Base-by-base conservation (phyloP, 2,329 filamentous ascomycete species). In the Clonostachys chloroleuca region DNA sequence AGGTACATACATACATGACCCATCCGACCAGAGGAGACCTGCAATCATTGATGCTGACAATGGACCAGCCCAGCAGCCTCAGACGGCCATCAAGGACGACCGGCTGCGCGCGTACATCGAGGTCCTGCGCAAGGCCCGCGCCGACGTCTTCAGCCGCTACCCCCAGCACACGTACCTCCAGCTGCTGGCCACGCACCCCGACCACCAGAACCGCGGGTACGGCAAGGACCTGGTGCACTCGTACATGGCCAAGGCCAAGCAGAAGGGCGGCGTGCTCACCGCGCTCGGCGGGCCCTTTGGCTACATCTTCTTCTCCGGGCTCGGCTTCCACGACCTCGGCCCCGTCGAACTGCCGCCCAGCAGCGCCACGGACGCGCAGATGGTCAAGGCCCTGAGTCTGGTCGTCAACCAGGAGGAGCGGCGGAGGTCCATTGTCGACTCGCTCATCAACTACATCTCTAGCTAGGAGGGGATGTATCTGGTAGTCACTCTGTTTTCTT, bases 261-360 rank as follows among this genome's bases (percentile, higher is more conserved):
- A 46, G 34, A 42, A 46, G 42, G 51, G 49, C 34, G 47, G 43
- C 24, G 51, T 48, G 16, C 46, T 53, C 33, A 51, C 47, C 16
- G 43, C 49, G 37, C 37, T 53, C 40, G 49, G 46, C 17, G 51
- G 51, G 14, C 51, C 49, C 12, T 47, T 45, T 33, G 51, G 51
- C 35, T 53, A 53, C 47, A 49, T 53, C 36, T 51, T 53, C 47
- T 53, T 53, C 49, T 45, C 40, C 30, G 51, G 49, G 34, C 43
- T 53, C 9, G 47, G 47, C 43, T 53, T 53, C 45, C 42, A 47
- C 33, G 51, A 53, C 18, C 47, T 49, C 24, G 51, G 51, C 5
- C 47, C 51, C 20, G 20, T 51, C 42, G 35, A 41, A 6, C 40
- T 51, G n/a, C 49, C 47, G 5, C 40, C 44, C 34, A 46, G 44